Evolutionary conservation across 495 filamentous ascomycete species (phyloP), one percentile per base, ranked within the genome.

Genomic region (Penicillium bovifimosum): DNA sequence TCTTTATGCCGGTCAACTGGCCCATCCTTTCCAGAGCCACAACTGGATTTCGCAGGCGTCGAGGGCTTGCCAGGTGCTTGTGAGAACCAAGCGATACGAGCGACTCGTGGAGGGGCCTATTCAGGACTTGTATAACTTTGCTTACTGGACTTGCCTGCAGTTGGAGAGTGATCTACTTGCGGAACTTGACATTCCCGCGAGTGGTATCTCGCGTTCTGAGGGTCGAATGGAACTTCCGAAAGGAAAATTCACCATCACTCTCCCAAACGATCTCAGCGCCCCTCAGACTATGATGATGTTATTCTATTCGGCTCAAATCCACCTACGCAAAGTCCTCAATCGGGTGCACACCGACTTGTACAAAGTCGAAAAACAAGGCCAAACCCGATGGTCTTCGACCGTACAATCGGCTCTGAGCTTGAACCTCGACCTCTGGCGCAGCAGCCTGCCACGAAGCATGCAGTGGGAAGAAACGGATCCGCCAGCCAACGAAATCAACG

Each of bases 141-240:
- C 90, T 6, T 96, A 88, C 58, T 98, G 92, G 92, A 93, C 91
- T 8, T 95, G 88, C 63, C 72, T 96, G 58, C 93, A 96, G 58
- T 76, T 97, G 17, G 93, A 98, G 71, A 96, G 93, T 72, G 93
- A 98, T 67, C 87, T 98, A 36, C 73, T 96, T 28, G 93, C 93
- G 9, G 93, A 98, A 68, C 71, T 96, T 27, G 86, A 87, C 51
- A 80, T 86, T 27, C 87, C 91, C 5, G 88, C 90, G 47, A 87
- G 86, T 57, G 83, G 83, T 17, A 86, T 95, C 60, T 80, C 92
- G 51, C 77, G 78, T 33, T 83, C 80, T 28, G 88, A 91, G 66
- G 76, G 79, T 29, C 76, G 80, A 13, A 88, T 91, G 69, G 72
- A 72, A 5, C 74, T 85, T 52, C 87, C 87, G 9, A 73, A 70